Evolutionary conservation across 176 grass and related monocot species (phyloP), one percentile per base, ranked within the genome.

Genomic region (Oryza rufipogon): DNA sequence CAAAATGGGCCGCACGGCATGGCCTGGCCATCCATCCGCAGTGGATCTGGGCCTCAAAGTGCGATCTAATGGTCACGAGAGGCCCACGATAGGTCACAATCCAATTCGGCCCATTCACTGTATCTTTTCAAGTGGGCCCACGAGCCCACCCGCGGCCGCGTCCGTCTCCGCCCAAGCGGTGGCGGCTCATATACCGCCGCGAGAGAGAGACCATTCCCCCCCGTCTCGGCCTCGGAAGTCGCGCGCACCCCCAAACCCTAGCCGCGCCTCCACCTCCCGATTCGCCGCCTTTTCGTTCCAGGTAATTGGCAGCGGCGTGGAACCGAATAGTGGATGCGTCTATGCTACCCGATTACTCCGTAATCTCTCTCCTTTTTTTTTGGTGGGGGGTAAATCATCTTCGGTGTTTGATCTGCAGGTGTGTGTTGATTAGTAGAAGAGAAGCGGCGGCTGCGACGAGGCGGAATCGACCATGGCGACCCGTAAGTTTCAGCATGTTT

Each of bases 401-500:
- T 74, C 7, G 22, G 49, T 49, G 32, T 91, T 87, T 87, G 51
- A 65, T 80, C 75, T 80, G 89, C 85, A 84, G 85, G 85, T 87
- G 66, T 60, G 45, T 25, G 45, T 19, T 36, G 34, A 5, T 36
- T 13, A 66, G 28, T 68, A 3, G 49, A 8, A 15, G 64, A 83
- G 64, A 46, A 70, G 84, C 14, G 16, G 75, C 70, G 16, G 75
- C 70, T 13, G 75, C 64, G 14, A 54, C 70, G 30, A 84, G 64
- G 69, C 41, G 64, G 64, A 42, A 54, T 87, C 85, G 25, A 76
- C 51, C 89, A 91, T 87, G 89, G 89, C 85, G 70, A 91, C 61
- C 56, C 89, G 89, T 91, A 76, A 76, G 89, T 80, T 66, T 34
- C 32, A 4, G 0, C 0, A 32, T 41, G 3, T 42, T 7, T 22